Base-by-base conservation (phyloP, 1,139 yeast genomes). In the Debaryomyces singareniensis region DNA sequence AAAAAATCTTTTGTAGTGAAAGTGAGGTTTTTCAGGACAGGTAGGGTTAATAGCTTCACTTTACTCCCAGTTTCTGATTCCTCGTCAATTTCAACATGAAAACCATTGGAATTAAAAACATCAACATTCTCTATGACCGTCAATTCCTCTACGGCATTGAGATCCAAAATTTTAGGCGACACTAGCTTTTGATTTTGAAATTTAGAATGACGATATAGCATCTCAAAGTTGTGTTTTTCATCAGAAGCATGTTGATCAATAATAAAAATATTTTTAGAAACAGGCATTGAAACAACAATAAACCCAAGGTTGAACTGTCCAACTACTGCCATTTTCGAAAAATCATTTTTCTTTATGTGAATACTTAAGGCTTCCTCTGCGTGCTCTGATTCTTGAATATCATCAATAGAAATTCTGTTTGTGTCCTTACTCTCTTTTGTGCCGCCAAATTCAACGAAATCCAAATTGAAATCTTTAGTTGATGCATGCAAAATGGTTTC, bases 241-340 rank as follows among this genome's bases (percentile, higher is more conserved):
- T 91, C 98, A 39, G 95, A 84, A 1, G 98, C 98, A 58, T 91
- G 99, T 54, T 91, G 99, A 51, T 91, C 99, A 29, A 91, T 71
- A 26, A 91, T 89, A 45, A 91, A 87, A 25, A 91, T 50, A 47
- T 85, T 86, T n/a, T 54, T 51, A 5, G 39, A 37, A 5, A 45
- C 42, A 11, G 44, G 43, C 18, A 54, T 43, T 2, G 75, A 71
- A 0, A 84, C 94, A 20, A 91, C 55, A 12, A 91, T 85, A 47
- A 91, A 91, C 0, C 98, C 98, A 16, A 83, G 57, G 48, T 91
- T 91, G 58, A 91, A 91, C 53, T 89, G 98, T 0, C 99, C 99
- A 6, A 89, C 73, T 12, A 93, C 55, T 28, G 68, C 54, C 97
- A 91, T 89, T 5, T 65, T 50, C 3, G 55, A 46, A 45, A 91